Evolutionary conservation across 148 eudicot species (phyloP).

Genomic region (Arbutus unedo): DNA sequence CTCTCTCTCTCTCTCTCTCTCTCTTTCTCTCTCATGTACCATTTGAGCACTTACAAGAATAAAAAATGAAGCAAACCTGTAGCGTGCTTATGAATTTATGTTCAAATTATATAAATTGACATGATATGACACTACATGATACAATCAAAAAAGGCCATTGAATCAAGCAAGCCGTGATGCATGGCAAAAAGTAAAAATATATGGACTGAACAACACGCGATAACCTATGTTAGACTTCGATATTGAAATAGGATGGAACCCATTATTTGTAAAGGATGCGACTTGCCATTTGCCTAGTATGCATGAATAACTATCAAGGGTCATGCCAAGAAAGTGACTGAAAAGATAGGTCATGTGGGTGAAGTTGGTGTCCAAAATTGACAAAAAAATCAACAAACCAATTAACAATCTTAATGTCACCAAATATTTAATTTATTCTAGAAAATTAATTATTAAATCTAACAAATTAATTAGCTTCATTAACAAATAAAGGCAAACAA

Average conservation of each 20-base stretch:
- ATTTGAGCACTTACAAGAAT: too few relatives aligned
- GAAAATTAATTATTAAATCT: background rate
- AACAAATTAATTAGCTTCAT: constrained; percentile 9
- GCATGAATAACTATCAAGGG: background rate
- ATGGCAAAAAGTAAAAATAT: too few relatives aligned
- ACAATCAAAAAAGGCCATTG: too few relatives aligned
- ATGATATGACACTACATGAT: too few relatives aligned
- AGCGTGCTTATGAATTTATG: too few relatives aligned
- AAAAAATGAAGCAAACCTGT: too few relatives aligned
- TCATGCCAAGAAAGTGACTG: background rate
- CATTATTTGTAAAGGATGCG: background rate
- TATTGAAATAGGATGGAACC: background rate
- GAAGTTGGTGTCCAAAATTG: background rate
- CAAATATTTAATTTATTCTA: background rate
- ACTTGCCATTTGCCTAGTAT: background rate
- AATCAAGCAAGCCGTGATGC: too few relatives aligned
- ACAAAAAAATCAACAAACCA: background rate
- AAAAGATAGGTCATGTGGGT: background rate
- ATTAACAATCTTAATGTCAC: background rate
- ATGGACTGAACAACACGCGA: too few relatives aligned
- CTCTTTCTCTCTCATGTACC: too few relatives aligned
- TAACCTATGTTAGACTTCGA: too few relatives aligned
- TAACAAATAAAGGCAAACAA: constrained; percentile 15
- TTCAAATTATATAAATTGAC: too few relatives aligned
- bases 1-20: too few relatives aligned